Base-by-base conservation (phyloP, 371 early-diverging fungal genomes). In the Blakeslea trispora region DNA sequence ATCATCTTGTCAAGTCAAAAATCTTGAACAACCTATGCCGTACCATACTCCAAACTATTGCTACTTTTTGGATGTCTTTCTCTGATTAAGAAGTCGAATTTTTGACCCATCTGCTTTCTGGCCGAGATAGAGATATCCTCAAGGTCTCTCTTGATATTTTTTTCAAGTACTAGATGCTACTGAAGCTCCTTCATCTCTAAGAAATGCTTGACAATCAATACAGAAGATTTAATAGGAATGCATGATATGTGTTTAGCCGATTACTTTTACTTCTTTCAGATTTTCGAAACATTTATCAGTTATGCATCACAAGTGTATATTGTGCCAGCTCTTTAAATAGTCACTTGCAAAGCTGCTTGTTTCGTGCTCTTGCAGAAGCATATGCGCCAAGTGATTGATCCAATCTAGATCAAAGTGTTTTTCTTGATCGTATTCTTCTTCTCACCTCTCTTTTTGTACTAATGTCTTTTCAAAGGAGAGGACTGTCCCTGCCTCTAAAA, bases 401-500 rank as follows among this genome's bases (percentile, higher is more conserved):
- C 59, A 64, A 46, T 64, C 64, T 42, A 64, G 55, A 57, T 58
- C 59, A 43, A 54, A 63, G 18, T 58, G 55, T 55, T 58, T 58
- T 42, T 58, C 59, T 35, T 51, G 64, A 50, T 48, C n/a, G 46
- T 63, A 63, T 28, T 45, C 42, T 37, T 63, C 57, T 45, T 63
- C 53, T 53, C 53, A 63, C 11, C 57, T 62, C n/a, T n/a, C n/a
- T n/a, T n/a, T n/a, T n/a, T n/a, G n/a, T n/a, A n/a, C n/a, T n/a
- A n/a, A n/a, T n/a, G n/a, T n/a, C n/a, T n/a, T n/a, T n/a, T n/a
- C n/a, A n/a, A n/a, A n/a, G n/a, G n/a, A n/a, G n/a, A n/a, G n/a
- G n/a, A n/a, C n/a, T n/a, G n/a, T n/a, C n/a, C n/a, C n/a, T n/a
- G n/a, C n/a, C n/a, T n/a, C n/a, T n/a, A n/a, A n/a, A n/a, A n/a